Evolutionary conservation across 2,329 filamentous ascomycete genomes (phyloP), one percentile per base, ranked within the genome.

Genomic region (Botryotinia calthae): DNA sequence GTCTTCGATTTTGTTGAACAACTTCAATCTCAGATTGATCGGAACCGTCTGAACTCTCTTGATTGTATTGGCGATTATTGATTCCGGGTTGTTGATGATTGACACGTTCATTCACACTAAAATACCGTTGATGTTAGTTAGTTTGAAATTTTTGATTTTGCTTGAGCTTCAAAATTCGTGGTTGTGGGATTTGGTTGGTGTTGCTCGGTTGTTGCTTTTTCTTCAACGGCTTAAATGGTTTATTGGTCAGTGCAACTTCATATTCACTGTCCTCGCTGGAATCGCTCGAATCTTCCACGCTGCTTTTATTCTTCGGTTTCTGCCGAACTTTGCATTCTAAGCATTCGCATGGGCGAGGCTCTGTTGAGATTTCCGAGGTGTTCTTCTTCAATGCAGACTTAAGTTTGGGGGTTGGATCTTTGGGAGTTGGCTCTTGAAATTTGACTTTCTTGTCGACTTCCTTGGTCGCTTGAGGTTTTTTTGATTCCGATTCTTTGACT

Each of bases 331-430:
- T 56, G 37, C 65, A 67, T 28, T 56, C 34, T 25, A 48, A 20
- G 22, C 65, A 67, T 31, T 67, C 65, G 28, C 46, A 65, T 66
- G 44, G 59, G 54, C n/a, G 69, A 34, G 59, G 25, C 12, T 7
- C n/a, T 12, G 28, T 10, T 66, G 22, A 28, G 4, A 4, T 31
- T 20, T 44, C 51, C 3, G 28, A 18, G 6, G 42, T 44, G 6
- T 25, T 62, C 25, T 66, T 71, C 28, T 71, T 71, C 44, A 71
- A 34, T 51, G 46, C 69, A 18, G 69, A 65, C 62, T 71, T 71
- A 22, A 65, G 46, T 56, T 71, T 71, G 18, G 65, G 65, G 3
- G 12, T n/a, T 40, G 69, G 59, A 22, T 54, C 61, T n/a, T 37
- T n/a, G 48, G 48, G 25, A 12, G 25, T n/a, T 31, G 69, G 69